phyloP scores from a whole-genome alignment of 1,284 basidiomycete species.

The Tremellales sp. region DNA sequence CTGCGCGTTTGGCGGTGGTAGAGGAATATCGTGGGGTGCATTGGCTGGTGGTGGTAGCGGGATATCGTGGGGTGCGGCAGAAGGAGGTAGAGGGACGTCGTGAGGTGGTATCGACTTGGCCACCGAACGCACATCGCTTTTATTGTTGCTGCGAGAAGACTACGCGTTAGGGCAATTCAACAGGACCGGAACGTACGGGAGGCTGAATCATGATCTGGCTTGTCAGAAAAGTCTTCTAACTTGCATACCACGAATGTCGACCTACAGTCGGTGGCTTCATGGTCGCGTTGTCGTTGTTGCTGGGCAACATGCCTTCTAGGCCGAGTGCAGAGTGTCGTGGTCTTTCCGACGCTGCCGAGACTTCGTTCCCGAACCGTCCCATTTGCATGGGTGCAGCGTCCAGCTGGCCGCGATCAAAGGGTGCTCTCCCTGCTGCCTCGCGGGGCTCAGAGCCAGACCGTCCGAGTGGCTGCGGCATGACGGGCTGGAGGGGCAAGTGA shows the following conservation, averaged over 20 bases:
- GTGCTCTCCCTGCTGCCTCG: not conserved
- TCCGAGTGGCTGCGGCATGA: constrained; percentile 24
- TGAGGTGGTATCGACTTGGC: not conserved
- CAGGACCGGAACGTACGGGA: constrained; percentile 25
- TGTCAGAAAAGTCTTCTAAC: constrained; percentile 1
- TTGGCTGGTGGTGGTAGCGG: not conserved
- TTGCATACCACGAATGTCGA: constrained; percentile 23
- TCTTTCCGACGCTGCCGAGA: too few species aligned
- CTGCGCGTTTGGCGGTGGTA: not conserved
- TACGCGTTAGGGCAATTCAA: constrained; percentile 1
- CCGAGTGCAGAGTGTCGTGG: constrained; percentile 25
- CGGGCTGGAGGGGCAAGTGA: constrained; percentile 12
- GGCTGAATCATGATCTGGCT: constrained; percentile 37
- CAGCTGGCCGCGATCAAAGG: too few species aligned
- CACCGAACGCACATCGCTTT: not conserved
- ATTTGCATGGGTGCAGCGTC: constrained; percentile 2
- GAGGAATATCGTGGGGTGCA: constrained; percentile 3
- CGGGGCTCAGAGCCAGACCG: constrained; percentile 1
- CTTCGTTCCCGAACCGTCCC: too few species aligned
- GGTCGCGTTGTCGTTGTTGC: constrained; percentile 1
- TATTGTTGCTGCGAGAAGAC: constrained; percentile 7
- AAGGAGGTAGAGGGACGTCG: not conserved
- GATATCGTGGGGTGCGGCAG: not conserved
- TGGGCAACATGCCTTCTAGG: constrained; percentile 20
- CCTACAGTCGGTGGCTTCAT: constrained; percentile 32